Evolutionary conservation across 352 stramenopile species (phyloP).

Genomic region (Globisporangium okanoganense): DNA sequence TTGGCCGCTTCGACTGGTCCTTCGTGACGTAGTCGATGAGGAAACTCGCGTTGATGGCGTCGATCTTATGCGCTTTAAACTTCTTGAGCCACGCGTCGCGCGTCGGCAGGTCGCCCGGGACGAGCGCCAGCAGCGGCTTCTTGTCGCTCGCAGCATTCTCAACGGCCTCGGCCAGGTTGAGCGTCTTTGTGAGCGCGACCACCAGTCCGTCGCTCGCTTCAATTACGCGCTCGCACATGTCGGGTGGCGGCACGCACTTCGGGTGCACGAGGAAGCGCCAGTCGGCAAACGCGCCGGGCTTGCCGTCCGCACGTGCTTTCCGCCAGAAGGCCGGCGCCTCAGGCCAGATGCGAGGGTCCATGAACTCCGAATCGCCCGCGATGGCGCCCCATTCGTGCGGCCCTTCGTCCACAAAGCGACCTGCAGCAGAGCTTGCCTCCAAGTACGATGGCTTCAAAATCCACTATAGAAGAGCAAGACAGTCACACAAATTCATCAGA

Average conservation of each 20-base stretch:
- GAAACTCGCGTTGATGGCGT: slow-evolving; percentile 75
- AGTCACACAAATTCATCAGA: slow-evolving; percentile 1
- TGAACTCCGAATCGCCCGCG: slow-evolving; percentile 48
- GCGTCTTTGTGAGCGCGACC: slow-evolving; percentile 51
- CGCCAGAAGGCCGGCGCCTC: slow-evolving; percentile 60
- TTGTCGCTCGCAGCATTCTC: slow-evolving; percentile 31
- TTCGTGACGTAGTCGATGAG: slow-evolving; percentile 87
- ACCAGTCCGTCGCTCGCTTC: slow-evolving; percentile 49
- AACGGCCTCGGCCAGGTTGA: slow-evolving; percentile 30
- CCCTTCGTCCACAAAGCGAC: slow-evolving; percentile 70
- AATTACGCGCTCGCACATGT: slow-evolving; percentile 82
- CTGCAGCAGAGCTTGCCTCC: slow-evolving; percentile 49
- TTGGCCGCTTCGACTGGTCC: slow-evolving; percentile 53
- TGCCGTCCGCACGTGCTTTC: slow-evolving; percentile 34
- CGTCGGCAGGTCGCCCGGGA: slow-evolving; percentile 45
- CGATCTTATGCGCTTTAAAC: slow-evolving; percentile 51
- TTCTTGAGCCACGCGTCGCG: slow-evolving; percentile 76
- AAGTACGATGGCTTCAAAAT: slow-evolving; percentile 85
- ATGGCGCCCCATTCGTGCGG: slow-evolving; percentile 68
- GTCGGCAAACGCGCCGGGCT: slow-evolving; percentile 55
- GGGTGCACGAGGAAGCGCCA: slow-evolving; percentile 77
- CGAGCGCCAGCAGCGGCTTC: slow-evolving; percentile 52
- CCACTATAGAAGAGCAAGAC: slow-evolving; percentile 42
- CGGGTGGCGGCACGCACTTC: slow-evolving; percentile 64
- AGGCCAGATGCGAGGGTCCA: slow-evolving; percentile 77